Evolutionary conservation across 2,329 filamentous ascomycete species (phyloP).

Genomic region (Claviceps sp.): DNA sequence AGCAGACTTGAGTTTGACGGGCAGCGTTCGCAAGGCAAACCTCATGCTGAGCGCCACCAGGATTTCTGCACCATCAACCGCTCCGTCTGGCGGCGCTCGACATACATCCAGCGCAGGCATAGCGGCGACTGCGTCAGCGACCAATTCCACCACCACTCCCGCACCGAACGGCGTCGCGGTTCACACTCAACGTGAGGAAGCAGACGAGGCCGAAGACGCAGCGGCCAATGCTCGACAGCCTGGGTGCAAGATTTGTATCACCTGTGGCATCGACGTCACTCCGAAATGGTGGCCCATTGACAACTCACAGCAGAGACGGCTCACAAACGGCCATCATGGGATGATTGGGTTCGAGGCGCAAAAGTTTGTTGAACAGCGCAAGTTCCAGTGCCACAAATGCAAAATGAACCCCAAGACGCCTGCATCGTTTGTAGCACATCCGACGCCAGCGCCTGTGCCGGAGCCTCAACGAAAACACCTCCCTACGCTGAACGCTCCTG

Average conservation of each 20-base stretch:
- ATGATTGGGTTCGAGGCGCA: slow-evolving; percentile 40
- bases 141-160: not conserved
- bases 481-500: slow-evolving; percentile 8
- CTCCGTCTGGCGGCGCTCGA: slow-evolving; percentile 25
- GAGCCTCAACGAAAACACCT: slow-evolving; percentile 11
- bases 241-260: slow-evolving; percentile 45
- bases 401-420: slow-evolving; percentile 39
- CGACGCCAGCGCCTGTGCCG: slow-evolving; percentile 9
- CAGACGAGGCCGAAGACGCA: slow-evolving; percentile 14
- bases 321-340: slow-evolving; percentile 38
- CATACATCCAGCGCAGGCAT: slow-evolving; percentile 31
- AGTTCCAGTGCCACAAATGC: slow-evolving; percentile 67
- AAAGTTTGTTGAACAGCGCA: slow-evolving; percentile 45
- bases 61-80: slow-evolving; percentile 22
- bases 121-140: slow-evolving; percentile 5
- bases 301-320: slow-evolving; percentile 34
- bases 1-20: slow-evolving; percentile 78
- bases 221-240: slow-evolving; percentile 19
- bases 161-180: slow-evolving; percentile 8
- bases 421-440: slow-evolving; percentile 13
- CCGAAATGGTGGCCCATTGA: slow-evolving; percentile 59
- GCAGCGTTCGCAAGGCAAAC: slow-evolving; percentile 85
- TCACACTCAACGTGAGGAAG: slow-evolving; percentile 10
- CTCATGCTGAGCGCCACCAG: slow-evolving; percentile 55
- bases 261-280: slow-evolving; percentile 56